phyloP scores from a whole-genome alignment of 1,139 yeast species.

The Geotrichum fermentans region DNA sequence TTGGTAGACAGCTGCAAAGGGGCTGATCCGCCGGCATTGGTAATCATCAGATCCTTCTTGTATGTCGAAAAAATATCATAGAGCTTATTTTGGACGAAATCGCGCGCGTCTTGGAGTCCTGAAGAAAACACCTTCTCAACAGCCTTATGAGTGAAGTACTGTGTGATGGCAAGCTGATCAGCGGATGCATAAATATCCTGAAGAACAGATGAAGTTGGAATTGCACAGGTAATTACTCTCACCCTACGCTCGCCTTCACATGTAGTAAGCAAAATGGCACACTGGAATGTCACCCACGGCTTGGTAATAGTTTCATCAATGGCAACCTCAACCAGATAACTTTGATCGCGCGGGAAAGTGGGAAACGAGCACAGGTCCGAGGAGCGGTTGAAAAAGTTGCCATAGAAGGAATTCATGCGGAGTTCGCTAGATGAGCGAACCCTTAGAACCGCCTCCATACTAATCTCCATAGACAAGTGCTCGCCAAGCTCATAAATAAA shows the following conservation, averaged over 20 bases:
- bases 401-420: constrained; percentile 78
- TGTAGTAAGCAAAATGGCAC: constrained; percentile 87
- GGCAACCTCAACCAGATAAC: constrained; percentile 79
- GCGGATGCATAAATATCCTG: constrained; percentile 89
- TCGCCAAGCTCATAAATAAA: constrained; percentile 83
- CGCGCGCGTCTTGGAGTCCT: constrained; percentile 73
- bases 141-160: constrained; percentile 78
- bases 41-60: constrained; percentile 85
- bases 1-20: constrained; percentile 86
- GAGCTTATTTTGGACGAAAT: constrained; percentile 58
- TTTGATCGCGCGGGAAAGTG: constrained; percentile 93
- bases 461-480: constrained; percentile 84
- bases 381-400: constrained; percentile 93
- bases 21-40: constrained; percentile 82
- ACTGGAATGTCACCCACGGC: constrained; percentile 80
- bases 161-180: constrained; percentile 86
- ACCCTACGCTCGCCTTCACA: constrained; percentile 88
- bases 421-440: constrained; percentile 90
- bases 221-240: constrained; percentile 80
- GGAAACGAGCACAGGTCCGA: constrained; percentile 97
- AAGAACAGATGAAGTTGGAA: constrained; percentile 78
- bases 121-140: constrained; percentile 69
- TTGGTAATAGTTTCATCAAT: constrained; percentile 79
- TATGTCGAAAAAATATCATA: constrained; percentile 74
- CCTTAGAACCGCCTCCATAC: constrained; percentile 90